Percentiles rank a stretch among this genome's conserved stretches.
These are phyloP conservation scores for Kwoniella newhampshirensis DNA, from an alignment of 768 basidiomycete genomes.

Conservation along the genomic window DNA sequence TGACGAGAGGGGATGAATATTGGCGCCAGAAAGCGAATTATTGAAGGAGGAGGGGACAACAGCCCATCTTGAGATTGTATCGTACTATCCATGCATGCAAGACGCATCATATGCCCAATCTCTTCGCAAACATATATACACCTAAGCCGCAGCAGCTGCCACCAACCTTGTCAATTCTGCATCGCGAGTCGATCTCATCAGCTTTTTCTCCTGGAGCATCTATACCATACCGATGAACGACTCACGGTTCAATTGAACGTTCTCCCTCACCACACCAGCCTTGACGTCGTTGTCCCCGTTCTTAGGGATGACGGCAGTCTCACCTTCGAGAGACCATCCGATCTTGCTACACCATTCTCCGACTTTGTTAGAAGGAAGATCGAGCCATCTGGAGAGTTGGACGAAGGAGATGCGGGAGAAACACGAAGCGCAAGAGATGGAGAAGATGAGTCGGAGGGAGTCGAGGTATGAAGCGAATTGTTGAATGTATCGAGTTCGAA, in stretches of 20 bases:
- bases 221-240: constrained; percentile 5
- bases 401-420: constrained; percentile 46
- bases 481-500: constrained; percentile 46
- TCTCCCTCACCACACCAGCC: constrained; percentile 53
- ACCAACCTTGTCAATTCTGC: constrained; percentile 53
- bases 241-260: constrained; percentile 53
- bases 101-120: background rate
- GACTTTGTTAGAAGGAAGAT: constrained; percentile 37
- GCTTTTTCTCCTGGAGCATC: background rate
- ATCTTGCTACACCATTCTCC: constrained; percentile 36
- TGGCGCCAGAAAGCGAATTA: too few relatives aligned
- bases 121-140: background rate
- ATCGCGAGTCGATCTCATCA: constrained; percentile 2
- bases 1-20: background rate
- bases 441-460: constrained; percentile 43
- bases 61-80: background rate
- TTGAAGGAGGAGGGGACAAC: too few relatives aligned
- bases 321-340: constrained; percentile 52
- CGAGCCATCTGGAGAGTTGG: constrained; percentile 50
- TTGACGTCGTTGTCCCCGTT: constrained; percentile 55
- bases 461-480: constrained; percentile 44
- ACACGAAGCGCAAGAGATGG: constrained; percentile 48
- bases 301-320: constrained; percentile 41
- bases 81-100: constrained; percentile 7
- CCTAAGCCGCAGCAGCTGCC: constrained; percentile 48